Conservation (phyloP, 192 early-diverging fungal species). For the Paraglomus brasilianum region DNA sequence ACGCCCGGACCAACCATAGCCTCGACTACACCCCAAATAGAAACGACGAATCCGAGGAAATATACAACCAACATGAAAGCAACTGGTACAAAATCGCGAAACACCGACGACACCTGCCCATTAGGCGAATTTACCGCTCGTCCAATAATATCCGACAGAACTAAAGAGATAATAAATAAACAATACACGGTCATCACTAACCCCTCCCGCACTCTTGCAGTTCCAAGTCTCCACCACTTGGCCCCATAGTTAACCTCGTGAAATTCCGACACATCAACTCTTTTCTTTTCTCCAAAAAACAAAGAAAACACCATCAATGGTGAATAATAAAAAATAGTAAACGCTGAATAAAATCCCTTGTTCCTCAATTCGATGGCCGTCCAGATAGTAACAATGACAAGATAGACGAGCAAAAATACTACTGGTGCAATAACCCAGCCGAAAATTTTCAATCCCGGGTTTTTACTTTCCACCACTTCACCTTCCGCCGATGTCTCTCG, state of each 20-base stretch:
- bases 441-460: background rate
- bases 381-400: slow-evolving; percentile 24
- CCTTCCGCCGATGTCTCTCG: background rate
- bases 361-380: slow-evolving; percentile 22
- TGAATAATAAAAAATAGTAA: slow-evolving; percentile 27
- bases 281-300: slow-evolving; percentile 31
- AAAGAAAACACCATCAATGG: slow-evolving; percentile 30
- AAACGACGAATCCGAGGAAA: slow-evolving; percentile 16
- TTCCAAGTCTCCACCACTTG: slow-evolving; percentile 31
- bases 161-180: slow-evolving; percentile 21
- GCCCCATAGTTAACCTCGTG: slow-evolving; percentile 32
- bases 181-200: slow-evolving; percentile 24
- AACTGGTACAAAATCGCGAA: slow-evolving; percentile 26
- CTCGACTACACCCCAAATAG: slow-evolving; percentile 27
- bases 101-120: slow-evolving; percentile 23
- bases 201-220: slow-evolving; percentile 13
- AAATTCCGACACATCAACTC: slow-evolving; percentile 30
- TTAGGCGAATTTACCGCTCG: slow-evolving; percentile 16
- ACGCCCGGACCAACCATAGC: slow-evolving; percentile 4
- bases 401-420: slow-evolving; percentile 10
- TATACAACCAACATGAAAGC: slow-evolving; percentile 24
- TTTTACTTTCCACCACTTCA: background rate
- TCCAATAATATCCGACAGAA: slow-evolving; percentile 22
- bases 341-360: slow-evolving; percentile 26
- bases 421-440: slow-evolving; percentile 21